Evolutionary conservation across 345 rosid species (phyloP).

Genomic region (Pistacia integerrima): DNA sequence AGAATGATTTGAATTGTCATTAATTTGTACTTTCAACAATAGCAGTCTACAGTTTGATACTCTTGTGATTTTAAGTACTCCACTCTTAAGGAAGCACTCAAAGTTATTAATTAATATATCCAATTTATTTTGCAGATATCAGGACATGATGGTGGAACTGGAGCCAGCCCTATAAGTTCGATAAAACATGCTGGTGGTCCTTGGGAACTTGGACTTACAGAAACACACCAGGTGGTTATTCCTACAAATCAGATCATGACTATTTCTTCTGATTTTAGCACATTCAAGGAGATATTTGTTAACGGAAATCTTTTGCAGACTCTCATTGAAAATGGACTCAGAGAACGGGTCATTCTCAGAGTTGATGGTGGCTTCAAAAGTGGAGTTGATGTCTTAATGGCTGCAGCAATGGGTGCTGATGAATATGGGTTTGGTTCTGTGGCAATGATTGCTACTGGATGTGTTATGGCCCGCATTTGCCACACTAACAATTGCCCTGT

Average conservation of each 20-base stretch:
- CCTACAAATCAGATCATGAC: constrained; percentile 2
- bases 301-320: constrained; percentile 54
- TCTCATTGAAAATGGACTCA: constrained; percentile 87
- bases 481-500: constrained; percentile 99
- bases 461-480: constrained; percentile 99
- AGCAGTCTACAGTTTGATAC: neutral
- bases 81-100: neutral
- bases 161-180: constrained; percentile 98
- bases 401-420: constrained; percentile 97
- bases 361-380: constrained; percentile 97
- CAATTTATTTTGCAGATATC: constrained; percentile 65
- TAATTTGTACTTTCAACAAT: neutral
- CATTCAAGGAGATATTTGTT: constrained; percentile 18
- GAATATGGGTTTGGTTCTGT: constrained; percentile 99
- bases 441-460: constrained; percentile 99
- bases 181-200: constrained; percentile 99
- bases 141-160: constrained; percentile 99
- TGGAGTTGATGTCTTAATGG: constrained; percentile 95
- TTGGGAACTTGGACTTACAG: constrained; percentile 97
- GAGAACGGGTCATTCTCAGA: constrained; percentile 95
- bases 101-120: constrained; percentile 1
- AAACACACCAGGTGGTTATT: constrained; percentile 80
- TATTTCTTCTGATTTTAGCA: constrained; percentile 6
- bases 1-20: neutral
- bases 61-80: neutral